Evolutionary conservation across 2,329 filamentous ascomycete genomes (phyloP), one percentile per base, ranked within the genome.

Genomic region (Fusarium sp.): DNA sequence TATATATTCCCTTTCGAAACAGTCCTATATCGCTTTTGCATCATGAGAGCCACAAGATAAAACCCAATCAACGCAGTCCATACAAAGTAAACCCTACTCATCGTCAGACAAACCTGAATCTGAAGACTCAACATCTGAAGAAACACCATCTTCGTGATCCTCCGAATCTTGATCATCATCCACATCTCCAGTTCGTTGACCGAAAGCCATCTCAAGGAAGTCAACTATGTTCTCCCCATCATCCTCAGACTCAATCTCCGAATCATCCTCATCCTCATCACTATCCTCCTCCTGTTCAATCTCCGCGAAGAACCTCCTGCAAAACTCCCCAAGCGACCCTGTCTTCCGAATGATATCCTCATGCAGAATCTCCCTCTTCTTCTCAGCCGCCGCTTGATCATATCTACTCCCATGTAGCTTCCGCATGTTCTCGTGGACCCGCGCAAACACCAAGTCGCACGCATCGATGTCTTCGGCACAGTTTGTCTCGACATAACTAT

Each of bases 1-100:
- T 0, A 10, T 41, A 0, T 6, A 14, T 55, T 31, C 6, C 11
- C 15, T 3, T 9, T n/a, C 5, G 1, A 38, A 26, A 17, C 7
- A 9, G 1, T 13, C 33, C 7, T 9, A 4, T 18, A 11, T 13
- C n/a, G 4, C 12, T 10, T 38, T 22, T 28, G 3, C 7, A 18
- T 15, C 9, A 12, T 3, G 6, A 6, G 2, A 17, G 33, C 11
- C 6, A 12, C 4, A 13, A 18, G 1, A 28, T 13, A 9, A 10
- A 10, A 4, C 4, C 24, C 24, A 3, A 1, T 12, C 3, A 22
- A 39, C 7, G 24, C 14, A 41, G 1, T 14, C 1, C 24, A 5
- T n/a, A 9, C 0, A 41, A 13, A n/a, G 26, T 28, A n/a, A 9
- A n/a, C 0, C 8, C 51, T 41, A n/a, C 20, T n/a, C 24, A 14